Evolutionary conservation across 768 basidiomycete species (phyloP).

Genomic region (Kwoniella bestiolae): DNA sequence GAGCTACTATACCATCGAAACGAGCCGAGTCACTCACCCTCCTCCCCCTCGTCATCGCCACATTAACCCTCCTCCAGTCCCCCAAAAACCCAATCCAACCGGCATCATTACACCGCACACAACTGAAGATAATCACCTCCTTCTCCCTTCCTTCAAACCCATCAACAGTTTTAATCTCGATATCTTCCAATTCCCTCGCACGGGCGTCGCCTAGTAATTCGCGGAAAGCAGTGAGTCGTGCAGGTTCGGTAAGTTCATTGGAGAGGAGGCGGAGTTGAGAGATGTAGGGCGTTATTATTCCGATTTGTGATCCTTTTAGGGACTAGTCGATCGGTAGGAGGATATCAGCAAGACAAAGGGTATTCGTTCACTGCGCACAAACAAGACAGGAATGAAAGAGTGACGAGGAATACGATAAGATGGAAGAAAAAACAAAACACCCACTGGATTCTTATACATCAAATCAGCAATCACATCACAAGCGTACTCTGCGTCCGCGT

Average conservation of each 20-base stretch:
- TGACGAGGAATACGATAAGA: neutral
- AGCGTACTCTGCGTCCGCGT: slow-evolving; percentile 76
- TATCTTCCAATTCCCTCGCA: slow-evolving; percentile 66
- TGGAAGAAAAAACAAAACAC: slow-evolving; percentile 37
- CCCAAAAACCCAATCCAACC: slow-evolving; percentile 88
- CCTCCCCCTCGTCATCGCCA: slow-evolving; percentile 86
- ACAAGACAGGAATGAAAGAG: no score
- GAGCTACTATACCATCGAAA: no score
- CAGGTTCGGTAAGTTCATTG: slow-evolving; percentile 64
- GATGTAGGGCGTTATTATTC: slow-evolving; percentile 88
- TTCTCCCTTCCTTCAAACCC: slow-evolving; percentile 95
- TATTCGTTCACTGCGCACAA: no score
- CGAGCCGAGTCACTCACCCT: slow-evolving; percentile 59
- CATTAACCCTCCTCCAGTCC: slow-evolving; percentile 82
- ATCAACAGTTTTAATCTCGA: slow-evolving; percentile 92
- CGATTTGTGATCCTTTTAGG: slow-evolving; percentile 76
- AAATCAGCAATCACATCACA: slow-evolving; percentile 82
- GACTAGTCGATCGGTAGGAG: slow-evolving; percentile 54
- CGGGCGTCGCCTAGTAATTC: slow-evolving; percentile 69
- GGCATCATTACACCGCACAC: slow-evolving; percentile 76
- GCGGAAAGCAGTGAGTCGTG: slow-evolving; percentile 64
- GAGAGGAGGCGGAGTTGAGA: slow-evolving; percentile 79
- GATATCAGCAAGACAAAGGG: neutral
- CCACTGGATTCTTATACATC: slow-evolving; percentile 71
- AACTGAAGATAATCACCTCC: slow-evolving; percentile 87